Conservation (phyloP, 371 early-diverging fungal species). For the Entomophthora muscae region DNA sequence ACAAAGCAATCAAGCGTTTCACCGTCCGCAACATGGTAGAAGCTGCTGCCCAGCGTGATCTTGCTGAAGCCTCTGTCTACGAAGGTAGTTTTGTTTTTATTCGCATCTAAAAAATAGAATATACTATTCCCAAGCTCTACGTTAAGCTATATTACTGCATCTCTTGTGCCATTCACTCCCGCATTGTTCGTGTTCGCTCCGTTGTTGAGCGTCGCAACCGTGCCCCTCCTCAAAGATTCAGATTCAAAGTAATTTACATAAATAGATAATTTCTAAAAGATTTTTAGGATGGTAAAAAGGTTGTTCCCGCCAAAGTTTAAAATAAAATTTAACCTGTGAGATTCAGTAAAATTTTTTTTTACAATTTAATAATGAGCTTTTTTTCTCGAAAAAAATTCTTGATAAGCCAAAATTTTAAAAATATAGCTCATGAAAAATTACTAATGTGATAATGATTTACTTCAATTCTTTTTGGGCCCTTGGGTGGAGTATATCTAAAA, state of each 20-base stretch:
- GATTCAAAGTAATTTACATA: conserved; percentile 50
- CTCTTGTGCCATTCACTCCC: conserved; percentile 96
- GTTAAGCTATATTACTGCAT: conserved; percentile 96
- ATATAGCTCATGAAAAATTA: no score
- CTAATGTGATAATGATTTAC: no score
- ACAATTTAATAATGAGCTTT: no score
- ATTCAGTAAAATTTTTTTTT: no score
- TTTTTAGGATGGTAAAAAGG: conserved; percentile 33
- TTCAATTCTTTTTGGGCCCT: no score
- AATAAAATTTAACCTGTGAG: no score
- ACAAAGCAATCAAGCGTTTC: conserved; percentile 99
- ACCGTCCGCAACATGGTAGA: conserved; percentile 97
- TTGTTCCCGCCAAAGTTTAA: conserved; percentile 16
- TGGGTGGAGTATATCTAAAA: no score
- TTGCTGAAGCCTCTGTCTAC: conserved; percentile 92
- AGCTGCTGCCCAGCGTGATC: conserved; percentile 92
- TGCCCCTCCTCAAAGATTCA: conserved; percentile 78
- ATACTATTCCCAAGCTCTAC: conserved; percentile 95
- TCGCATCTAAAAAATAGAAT: conserved; percentile 30
- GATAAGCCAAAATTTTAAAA: no score
- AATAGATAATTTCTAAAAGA: neutral
- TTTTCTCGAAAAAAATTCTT: no score
- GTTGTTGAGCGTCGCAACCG: conserved; percentile 79
- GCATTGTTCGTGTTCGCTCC: conserved; percentile 94
- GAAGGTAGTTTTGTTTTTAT: conserved; percentile 23